Evolutionary conservation across 2,329 filamentous ascomycete species (phyloP), one percentile per base, ranked within the genome.

Genomic region (Penicillium sp.): DNA sequence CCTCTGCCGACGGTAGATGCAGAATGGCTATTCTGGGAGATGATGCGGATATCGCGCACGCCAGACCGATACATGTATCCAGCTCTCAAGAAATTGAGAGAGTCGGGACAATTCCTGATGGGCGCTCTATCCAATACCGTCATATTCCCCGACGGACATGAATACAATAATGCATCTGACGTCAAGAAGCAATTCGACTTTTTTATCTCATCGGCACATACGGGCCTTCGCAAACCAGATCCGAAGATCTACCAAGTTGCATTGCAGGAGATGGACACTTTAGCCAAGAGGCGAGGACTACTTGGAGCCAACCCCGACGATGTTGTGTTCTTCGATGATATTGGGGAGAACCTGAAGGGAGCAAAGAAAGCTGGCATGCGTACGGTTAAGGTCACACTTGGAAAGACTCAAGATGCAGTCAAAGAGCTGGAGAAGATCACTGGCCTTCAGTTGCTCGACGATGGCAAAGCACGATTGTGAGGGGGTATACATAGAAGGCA

Each of bases 61-160:
- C 85, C 89, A 0, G 93, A 99, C 70, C 91, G 90, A 4, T 89
- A 88, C 79, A 94, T 97, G 87, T 90, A 84, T 60, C 91, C 92
- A 0, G 92, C 92, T 1, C 76, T 97, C 38, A 76, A 85, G 66
- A 84, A 80, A 35, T 78, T 99, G 55, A 82, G 83, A 55, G 79
- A 78, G 3, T 86, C 81, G 47, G 82, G 84, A 1, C 76, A 78
- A 53, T 92, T 87, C 62, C 80, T 93, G 32, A 74, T 97, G 1
- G 93, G 87, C 0, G 94, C 92, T 1, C 77, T 97, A 60, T 92
- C 88, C 64, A 97, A 99, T 69, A 97, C 94, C 0, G 84, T 94
- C 26, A 87, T 91, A 23, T 97, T 95, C 66, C 93, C 92, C 0
- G 79, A 81, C 0, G 87, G 81, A 0, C 90, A 97, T 67, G 76